A percentile compares a stretch with the other conserved stretches of the same genome.
phyloP scores from a whole-genome alignment of 2,329 filamentous ascomycete genomes.

The Colletotrichum sp. region DNA sequence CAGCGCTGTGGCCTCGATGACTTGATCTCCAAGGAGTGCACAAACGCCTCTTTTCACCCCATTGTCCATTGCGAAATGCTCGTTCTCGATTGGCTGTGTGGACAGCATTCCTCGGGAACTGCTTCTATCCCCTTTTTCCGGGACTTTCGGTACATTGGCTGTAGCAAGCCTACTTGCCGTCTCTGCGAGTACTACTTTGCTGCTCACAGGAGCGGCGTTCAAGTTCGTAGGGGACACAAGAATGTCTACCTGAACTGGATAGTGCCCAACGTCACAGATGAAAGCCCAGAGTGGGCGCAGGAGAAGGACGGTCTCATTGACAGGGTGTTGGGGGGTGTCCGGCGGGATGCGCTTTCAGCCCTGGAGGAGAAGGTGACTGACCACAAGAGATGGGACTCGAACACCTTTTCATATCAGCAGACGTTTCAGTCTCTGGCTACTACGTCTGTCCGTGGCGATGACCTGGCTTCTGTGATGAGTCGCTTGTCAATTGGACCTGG shows the following conservation, averaged over 20 bases:
- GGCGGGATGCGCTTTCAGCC: background rate
- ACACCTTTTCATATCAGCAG: background rate
- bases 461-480: background rate
- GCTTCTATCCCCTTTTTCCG: slow-evolving; percentile 4
- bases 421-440: background rate
- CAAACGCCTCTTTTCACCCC: background rate
- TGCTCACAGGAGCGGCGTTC: slow-evolving; percentile 9
- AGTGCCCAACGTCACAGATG: slow-evolving; percentile 8
- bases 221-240: slow-evolving; percentile 15
- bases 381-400: slow-evolving; percentile 2
- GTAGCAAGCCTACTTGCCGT: slow-evolving; percentile 25
- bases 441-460: background rate
- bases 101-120: background rate
- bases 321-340: background rate
- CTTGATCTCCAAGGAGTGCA: background rate
- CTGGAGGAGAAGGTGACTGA: slow-evolving; percentile 4
- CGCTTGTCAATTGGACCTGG: background rate
- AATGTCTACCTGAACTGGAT: slow-evolving; percentile 22
- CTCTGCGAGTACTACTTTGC: slow-evolving; percentile 25
- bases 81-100: slow-evolving; percentile 6
- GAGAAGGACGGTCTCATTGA: background rate
- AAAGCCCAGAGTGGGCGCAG: background rate
- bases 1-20: background rate
- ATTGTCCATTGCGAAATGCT: slow-evolving; percentile 22
- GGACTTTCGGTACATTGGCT: slow-evolving; percentile 22